These are phyloP conservation scores for Jatropha podagrica DNA, from an alignment of 441 rosid genomes.

Conservation along the genomic window DNA sequence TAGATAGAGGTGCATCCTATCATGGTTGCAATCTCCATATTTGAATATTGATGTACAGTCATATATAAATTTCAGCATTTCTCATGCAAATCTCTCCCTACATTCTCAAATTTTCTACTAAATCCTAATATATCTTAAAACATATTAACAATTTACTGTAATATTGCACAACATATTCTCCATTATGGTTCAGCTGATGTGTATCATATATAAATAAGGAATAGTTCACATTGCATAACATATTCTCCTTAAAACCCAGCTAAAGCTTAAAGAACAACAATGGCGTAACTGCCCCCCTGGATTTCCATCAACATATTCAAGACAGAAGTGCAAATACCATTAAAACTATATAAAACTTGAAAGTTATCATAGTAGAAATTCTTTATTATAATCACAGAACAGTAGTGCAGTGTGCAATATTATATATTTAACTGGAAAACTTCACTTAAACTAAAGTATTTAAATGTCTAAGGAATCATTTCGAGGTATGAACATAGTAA, in stretches of 20 bases:
- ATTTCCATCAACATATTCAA: no score
- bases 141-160: no score
- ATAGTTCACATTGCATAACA: neutral
- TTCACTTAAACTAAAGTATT: neutral
- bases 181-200: neutral
- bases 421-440: neutral
- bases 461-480: neutral
- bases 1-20: neutral
- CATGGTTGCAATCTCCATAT: neutral
- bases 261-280: neutral
- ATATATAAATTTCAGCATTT: neutral
- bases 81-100: neutral
- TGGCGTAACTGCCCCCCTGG: neutral
- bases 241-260: neutral
- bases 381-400: neutral
- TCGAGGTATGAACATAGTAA: neutral
- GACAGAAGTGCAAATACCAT: neutral
- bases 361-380: neutral
- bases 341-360: neutral
- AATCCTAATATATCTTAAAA: no score
- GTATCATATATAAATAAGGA: neutral
- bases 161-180: no score
- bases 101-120: neutral
- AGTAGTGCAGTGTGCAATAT: neutral
- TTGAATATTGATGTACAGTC: neutral